Conservation (phyloP, 768 basidiomycete genomes). For the Myochromella boudieri region DNA sequence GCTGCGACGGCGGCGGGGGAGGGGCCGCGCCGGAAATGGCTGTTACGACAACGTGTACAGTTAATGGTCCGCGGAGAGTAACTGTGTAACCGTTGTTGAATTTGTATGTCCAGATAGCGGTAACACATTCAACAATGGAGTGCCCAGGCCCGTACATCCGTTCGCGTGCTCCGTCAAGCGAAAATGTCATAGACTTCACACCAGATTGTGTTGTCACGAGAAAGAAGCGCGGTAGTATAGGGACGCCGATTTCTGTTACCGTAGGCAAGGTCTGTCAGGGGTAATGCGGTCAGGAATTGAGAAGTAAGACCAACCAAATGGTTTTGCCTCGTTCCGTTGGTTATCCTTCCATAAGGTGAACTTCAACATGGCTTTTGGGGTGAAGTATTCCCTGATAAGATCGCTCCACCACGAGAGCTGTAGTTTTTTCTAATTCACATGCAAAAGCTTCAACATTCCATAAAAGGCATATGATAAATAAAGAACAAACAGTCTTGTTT, state of each 20-base stretch:
- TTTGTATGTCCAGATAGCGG: constrained; percentile 79
- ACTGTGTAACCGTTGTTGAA: constrained; percentile 81
- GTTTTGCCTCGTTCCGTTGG: constrained; percentile 74
- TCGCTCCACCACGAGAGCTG: constrained; percentile 67
- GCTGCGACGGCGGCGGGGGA: constrained; percentile 24
- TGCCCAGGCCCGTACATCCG: constrained; percentile 45
- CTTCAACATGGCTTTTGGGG: constrained; percentile 68
- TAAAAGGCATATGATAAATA: not conserved
- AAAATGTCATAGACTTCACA: constrained; percentile 80
- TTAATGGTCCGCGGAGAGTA: constrained; percentile 72
- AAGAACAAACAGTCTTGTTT: constrained; percentile 40
- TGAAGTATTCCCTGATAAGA: constrained; percentile 69
- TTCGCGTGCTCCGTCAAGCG: constrained; percentile 77
- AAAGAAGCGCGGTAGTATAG: constrained; percentile 82
- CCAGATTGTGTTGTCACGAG: constrained; percentile 83
- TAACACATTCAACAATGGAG: constrained; percentile 66
- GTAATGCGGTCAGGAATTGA: constrained; percentile 1
- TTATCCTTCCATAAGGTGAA: constrained; percentile 90
- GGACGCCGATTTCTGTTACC: constrained; percentile 70
- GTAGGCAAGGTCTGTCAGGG: constrained; percentile 7
- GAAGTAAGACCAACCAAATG: constrained; percentile 66
- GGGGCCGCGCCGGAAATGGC: constrained; percentile 28
- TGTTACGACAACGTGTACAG: constrained; percentile 56
- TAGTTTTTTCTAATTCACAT: constrained; percentile 46
- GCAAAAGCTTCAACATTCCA: constrained; percentile 6